Evolutionary conservation across 1,284 basidiomycete genomes (phyloP), one percentile per base, ranked within the genome.

Genomic region (Takashimella koratensis): DNA sequence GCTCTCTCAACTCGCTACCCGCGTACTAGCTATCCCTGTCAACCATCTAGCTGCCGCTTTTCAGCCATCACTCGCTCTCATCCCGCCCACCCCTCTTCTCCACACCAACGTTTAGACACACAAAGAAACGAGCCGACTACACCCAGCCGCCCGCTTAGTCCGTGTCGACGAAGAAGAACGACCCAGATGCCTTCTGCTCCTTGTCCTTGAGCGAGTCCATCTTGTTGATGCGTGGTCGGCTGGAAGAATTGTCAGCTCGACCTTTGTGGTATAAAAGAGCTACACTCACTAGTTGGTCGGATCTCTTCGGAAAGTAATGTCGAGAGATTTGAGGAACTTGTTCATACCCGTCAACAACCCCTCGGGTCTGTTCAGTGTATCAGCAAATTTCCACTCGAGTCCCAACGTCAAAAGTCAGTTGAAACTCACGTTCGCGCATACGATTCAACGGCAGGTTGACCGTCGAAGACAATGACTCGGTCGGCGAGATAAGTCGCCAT

Each of bases 221-320:
- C 80, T 98, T 98, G 82, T 98, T 97, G 60, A 97, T 93, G 53
- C 93, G 84, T 43, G 92, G 91, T 55, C 76, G 67, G 70, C 68
- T 65, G 30, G 16, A 36, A 36, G 8, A 56, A 40, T 42, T 21
- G 42, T 24, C 24, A 49, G 43, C 25, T 36, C 30, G 30, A 8
- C 10, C 30, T 36, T n/a, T 12, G n/a, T 42, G 25, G 4, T 24
- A 22, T 13, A 16, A 24, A 43, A 40, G 10, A 25, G 40, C 3
- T 22, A 45, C 19, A 62, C 63, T 52, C 30, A 66, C 65, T 84
- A 95, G 79, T 95, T 95, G 58, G 90, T 93, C 23, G 93, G 93
- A 77, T 98, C 94, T 69, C 94, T 85, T 56, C 93, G 82, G 85
- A 97, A 97, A 5, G 93, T 97, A 70, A 97, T 92, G 76, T 96